Evolutionary conservation across 2,329 filamentous ascomycete genomes (phyloP), one percentile per base, ranked within the genome.

Genomic region (Monosporascus ibericus): DNA sequence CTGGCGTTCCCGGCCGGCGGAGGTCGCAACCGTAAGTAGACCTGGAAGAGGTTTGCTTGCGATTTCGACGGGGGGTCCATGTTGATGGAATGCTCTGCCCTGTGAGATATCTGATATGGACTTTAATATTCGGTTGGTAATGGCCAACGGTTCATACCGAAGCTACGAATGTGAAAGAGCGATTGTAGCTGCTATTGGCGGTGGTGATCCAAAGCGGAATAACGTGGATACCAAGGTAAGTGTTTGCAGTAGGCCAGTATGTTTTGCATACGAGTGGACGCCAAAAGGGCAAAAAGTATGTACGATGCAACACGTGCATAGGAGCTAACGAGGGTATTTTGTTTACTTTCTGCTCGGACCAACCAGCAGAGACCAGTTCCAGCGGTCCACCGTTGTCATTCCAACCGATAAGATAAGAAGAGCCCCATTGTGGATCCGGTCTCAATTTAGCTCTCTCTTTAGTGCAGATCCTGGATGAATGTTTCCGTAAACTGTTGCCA

Each of bases 1-100:
- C 68, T 62, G 44, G 71, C 52, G 18, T 70, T 65, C 46, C 71
- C 69, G 63, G 75, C 65, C 52, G 74, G 74, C 3, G 85, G 79
- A n/a, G 88, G 88, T 17, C 88, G 86, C 48, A 97, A 76, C 48
- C 92, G 88, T 40, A 97, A 79, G 66, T 89, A 96, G 52, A 97
- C 92, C 71, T 96, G 87, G 68, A 97, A 97, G 38, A 96, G 82
- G 56, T 81, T 82, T 15, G 73, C 64, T 50, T 76, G 67, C 3
- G 72, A 64, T 63, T 76, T 80, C 52, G 71, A 64, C 51, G 68
- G 52, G 60, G 67, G 59, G 54, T 76, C 72, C 74, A 76, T 76
- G 38, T 49, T 47, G 37, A 53, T 55, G 42, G 55, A 48, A 46
- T 22, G 34, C 27, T 42, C 50, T 38, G 30, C 30, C 27, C 30